Evolutionary conservation across 2,329 filamentous ascomycete species (phyloP), one percentile per base, ranked within the genome.

Genomic region (Sclerotinia nivalis): DNA sequence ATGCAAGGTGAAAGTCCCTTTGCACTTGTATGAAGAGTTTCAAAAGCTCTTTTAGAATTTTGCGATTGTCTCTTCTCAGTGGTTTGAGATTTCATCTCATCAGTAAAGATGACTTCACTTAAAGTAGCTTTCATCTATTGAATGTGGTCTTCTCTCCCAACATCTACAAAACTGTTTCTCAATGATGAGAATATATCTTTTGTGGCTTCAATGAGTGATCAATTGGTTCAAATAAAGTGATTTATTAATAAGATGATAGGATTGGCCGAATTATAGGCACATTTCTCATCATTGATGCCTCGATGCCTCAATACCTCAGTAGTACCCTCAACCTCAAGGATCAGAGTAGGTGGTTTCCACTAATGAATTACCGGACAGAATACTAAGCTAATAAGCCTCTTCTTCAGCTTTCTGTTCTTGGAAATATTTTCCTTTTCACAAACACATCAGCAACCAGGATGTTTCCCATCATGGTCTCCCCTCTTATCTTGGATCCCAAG

Each of bases 381-480:
- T 28, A 7, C 9, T 9, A 22, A 40, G n/a, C 8, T 50, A 25
- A 15, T 20, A 37, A 52, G 28, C 37, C 37, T 64, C 31, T 9
- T 65, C 34, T 37, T 37, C 47, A 52, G 22, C 34, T 8, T 22
- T 13, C 18, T 28, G 40, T 28, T 28, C 28, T 18, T 22, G 8
- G 3, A 43, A 40, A 28, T n/a, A 18, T 40, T 28, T 43, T 65
- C 22, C 12, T 12, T 58, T 52, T 28, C 20, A 28, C 34, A 52
- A 52, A 52, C 40, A 45, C 15, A 60, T 40, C 61, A 40, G 52
- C 61, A 25, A 28, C 9, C 18, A 65, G 43, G 47, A 65, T 65
- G 61, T 65, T 65, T 43, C 61, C 61, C 34, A 65, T 65, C 34
- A 65, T 65, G 61, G 47, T 28, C 9, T 37, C 61, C 9, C 31